Percentiles rank a stretch among this genome's conserved stretches.
Conservation (phyloP, 1,139 yeast genomes). For the Taphrina flavorubra region DNA sequence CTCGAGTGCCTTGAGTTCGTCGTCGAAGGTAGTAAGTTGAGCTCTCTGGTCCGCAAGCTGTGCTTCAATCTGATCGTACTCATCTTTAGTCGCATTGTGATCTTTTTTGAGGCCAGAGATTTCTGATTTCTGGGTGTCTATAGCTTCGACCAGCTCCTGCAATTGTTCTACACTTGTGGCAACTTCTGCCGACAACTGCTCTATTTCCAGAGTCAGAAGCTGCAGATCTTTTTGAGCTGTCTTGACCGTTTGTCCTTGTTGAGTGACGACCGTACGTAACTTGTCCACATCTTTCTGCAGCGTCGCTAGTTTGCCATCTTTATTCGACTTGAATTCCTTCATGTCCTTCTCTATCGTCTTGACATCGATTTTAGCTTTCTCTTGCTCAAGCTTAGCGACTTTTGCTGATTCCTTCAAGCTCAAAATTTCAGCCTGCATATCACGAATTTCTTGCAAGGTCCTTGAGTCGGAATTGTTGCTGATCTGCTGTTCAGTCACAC, state of each 20-base stretch:
- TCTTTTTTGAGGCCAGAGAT: constrained; percentile 40
- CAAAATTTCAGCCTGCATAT: constrained; percentile 38
- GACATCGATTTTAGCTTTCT: constrained; percentile 52
- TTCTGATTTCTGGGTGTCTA: constrained; percentile 43
- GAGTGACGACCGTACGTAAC: constrained; percentile 54
- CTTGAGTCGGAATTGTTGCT: constrained; percentile 65
- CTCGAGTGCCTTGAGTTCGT: constrained; percentile 73
- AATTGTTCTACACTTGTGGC: constrained; percentile 50
- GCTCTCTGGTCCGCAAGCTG: constrained; percentile 68
- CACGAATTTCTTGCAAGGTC: constrained; percentile 48
- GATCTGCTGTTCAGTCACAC: constrained; percentile 65
- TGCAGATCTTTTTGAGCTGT: constrained; percentile 64
- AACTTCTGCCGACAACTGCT: constrained; percentile 68
- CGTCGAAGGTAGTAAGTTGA: constrained; percentile 71
- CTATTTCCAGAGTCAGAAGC: constrained; percentile 70
- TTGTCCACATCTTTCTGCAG: constrained; percentile 61
- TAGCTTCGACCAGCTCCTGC: constrained; percentile 42
- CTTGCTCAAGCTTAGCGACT: constrained; percentile 55
- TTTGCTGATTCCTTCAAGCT: constrained; percentile 57
- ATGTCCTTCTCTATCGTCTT: constrained; percentile 71
- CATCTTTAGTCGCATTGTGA: constrained; percentile 40
- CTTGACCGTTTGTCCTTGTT: constrained; percentile 58
- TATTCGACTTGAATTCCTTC: constrained; percentile 77
- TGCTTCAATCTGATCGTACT: constrained; percentile 45
- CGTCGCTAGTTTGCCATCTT: constrained; percentile 76